These are phyloP conservation scores for Bidens hawaiensis DNA, from an alignment of 140 eudicot species.

Conservation along the genomic window DNA sequence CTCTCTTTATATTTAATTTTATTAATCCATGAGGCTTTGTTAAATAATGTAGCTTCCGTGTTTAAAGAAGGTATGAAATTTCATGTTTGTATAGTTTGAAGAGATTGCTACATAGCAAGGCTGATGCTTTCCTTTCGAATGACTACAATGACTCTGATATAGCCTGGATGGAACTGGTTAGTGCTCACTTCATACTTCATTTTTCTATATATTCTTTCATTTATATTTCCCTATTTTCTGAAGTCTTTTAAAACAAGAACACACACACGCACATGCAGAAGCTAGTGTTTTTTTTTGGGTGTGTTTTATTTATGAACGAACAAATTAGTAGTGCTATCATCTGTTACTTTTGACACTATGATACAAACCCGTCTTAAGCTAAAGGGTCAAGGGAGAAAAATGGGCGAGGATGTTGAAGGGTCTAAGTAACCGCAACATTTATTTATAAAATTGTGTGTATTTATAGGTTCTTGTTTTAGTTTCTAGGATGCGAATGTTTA, in stretches of 20 bases:
- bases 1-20: not conserved
- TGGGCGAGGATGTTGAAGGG: no score
- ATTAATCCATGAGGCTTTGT: not conserved
- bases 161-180: constrained; percentile 96
- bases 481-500: no score
- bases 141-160: constrained; percentile 92
- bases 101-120: constrained; percentile 75
- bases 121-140: constrained; percentile 89
- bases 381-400: no score
- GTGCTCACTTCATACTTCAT: constrained; percentile 19
- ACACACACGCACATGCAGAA: not conserved
- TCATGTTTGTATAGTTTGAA: constrained; percentile 57
- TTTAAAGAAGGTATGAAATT: not conserved
- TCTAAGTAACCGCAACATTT: no score
- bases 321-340: no score
- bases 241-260: not conserved
- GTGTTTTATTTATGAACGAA: no score
- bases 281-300: not conserved
- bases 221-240: not conserved
- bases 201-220: not conserved
- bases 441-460: no score
- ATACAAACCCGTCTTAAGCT: no score
- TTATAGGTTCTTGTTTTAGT: no score
- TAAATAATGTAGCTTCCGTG: not conserved
- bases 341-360: no score